Evolutionary conservation across 2,329 filamentous ascomycete genomes (phyloP).

Genomic region (Xylaria sp.): DNA sequence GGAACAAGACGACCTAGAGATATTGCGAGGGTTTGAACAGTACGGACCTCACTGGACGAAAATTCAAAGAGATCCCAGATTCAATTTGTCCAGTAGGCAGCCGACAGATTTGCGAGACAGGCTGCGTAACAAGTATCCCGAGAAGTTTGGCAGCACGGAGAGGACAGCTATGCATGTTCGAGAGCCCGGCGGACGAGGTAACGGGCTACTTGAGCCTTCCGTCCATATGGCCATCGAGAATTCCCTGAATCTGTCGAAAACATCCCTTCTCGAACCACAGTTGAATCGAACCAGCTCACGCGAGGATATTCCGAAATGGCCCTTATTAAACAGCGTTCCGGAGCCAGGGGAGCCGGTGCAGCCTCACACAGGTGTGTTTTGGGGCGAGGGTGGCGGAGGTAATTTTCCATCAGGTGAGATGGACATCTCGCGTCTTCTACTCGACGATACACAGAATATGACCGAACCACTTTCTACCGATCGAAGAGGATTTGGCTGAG

Average conservation of each 20-base stretch:
- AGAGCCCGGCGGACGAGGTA: conserved; percentile 36
- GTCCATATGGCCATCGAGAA: conserved; percentile 47
- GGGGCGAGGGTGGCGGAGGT: conserved; percentile 37
- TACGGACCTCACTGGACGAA: conserved; percentile 62
- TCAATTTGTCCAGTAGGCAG: conserved; percentile 53
- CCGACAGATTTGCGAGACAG: conserved; percentile 60
- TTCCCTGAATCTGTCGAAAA: conserved; percentile 37
- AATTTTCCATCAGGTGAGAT: conserved; percentile 47
- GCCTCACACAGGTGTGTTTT: conserved; percentile 39
- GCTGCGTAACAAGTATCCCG: conserved; percentile 58
- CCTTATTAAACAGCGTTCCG: conserved; percentile 29
- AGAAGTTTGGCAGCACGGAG: conserved; percentile 52
- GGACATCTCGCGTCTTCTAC: conserved; percentile 55
- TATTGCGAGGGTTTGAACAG: conserved; percentile 52
- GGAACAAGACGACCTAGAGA: conserved; percentile 57
- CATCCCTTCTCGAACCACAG: conserved; percentile 37
- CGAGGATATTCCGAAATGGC: conserved; percentile 46
- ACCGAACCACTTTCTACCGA: conserved; percentile 25
- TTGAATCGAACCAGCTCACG: conserved; percentile 39
- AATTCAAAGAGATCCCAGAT: conserved; percentile 56
- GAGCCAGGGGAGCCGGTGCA: conserved; percentile 34
- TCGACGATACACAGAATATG: conserved; percentile 44
- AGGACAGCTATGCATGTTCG: conserved; percentile 47
- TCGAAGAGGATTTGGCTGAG: conserved; percentile 29
- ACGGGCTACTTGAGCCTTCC: conserved; percentile 46